Evolutionary conservation across 495 filamentous ascomycete genomes (phyloP).

Genomic region (Aspergillus wentii): DNA sequence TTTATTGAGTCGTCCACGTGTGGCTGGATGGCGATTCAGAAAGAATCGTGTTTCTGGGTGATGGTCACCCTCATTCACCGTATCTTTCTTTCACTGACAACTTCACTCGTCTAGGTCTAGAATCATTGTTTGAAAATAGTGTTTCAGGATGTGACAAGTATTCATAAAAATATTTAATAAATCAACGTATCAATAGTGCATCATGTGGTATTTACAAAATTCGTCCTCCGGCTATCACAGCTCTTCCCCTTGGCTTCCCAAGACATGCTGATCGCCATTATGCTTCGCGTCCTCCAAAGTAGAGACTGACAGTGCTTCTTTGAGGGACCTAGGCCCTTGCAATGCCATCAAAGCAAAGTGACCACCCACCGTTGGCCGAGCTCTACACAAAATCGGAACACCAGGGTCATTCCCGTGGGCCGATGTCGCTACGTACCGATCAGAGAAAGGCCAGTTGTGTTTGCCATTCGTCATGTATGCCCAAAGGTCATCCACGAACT

Average conservation of each 20-base stretch:
- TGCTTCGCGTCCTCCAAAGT: background rate
- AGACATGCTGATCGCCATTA: background rate
- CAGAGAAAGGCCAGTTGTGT: constrained; percentile 45
- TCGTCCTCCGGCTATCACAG: constrained; percentile 6
- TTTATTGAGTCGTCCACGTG: too few relatives aligned
- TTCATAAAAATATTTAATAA: too few relatives aligned
- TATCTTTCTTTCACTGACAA: too few relatives aligned
- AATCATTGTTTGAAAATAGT: too few relatives aligned
- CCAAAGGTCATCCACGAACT: constrained; percentile 40
- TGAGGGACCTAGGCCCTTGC: constrained; percentile 25
- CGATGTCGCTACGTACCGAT: constrained; percentile 37
- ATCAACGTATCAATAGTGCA: too few relatives aligned
- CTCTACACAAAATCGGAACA: constrained; percentile 38
- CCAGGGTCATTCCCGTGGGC: constrained; percentile 30
- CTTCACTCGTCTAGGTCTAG: too few relatives aligned
- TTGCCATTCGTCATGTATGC: constrained; percentile 43
- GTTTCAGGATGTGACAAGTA: too few relatives aligned
- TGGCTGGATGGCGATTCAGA: too few relatives aligned
- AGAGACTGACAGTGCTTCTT: constrained; percentile 11
- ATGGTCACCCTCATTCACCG: too few relatives aligned
- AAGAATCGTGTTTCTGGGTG: too few relatives aligned
- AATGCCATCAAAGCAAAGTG: constrained; percentile 50
- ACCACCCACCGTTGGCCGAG: constrained; percentile 51
- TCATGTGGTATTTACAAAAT: too few relatives aligned
- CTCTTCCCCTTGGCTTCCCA: constrained; percentile 10